Percentiles rank a stretch among this genome's conserved stretches.
These are phyloP conservation scores for Mortierella sp. DNA, from an alignment of 371 early-diverging fungal genomes.

Conservation along the genomic window DNA sequence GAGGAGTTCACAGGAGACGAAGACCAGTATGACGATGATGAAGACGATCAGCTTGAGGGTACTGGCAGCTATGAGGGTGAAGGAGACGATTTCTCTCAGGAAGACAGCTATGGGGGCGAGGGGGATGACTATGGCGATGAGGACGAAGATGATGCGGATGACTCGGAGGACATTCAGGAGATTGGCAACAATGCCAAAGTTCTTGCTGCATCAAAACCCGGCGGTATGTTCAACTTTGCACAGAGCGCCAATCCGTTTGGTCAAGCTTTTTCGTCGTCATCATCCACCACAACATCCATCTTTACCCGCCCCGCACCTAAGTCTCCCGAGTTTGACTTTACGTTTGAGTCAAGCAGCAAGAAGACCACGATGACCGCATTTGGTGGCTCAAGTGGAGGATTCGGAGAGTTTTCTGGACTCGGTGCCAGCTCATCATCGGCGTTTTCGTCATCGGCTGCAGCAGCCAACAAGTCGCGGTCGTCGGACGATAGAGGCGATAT, in stretches of 20 bases:
- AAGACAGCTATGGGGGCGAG: neutral
- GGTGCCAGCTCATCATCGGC: neutral
- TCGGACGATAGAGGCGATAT: neutral
- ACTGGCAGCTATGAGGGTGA: slow-evolving; percentile 11
- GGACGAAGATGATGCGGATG: neutral
- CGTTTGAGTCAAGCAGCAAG: neutral
- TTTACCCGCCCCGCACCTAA: slow-evolving; percentile 7
- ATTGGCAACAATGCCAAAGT: neutral
- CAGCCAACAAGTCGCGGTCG: neutral
- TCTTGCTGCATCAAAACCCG: neutral
- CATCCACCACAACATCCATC: neutral
- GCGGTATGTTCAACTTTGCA: slow-evolving; percentile 10
- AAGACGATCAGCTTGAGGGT: neutral
- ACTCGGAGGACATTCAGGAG: neutral
- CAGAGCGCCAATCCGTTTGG: neutral
- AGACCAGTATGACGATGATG: slow-evolving; percentile 11
- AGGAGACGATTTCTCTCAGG: neutral
- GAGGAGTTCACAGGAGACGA: neutral
- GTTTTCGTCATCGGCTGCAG: neutral
- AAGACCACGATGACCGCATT: neutral
- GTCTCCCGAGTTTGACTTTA: slow-evolving; percentile 21
- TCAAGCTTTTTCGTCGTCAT: neutral
- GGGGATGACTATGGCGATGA: slow-evolving; percentile 5
- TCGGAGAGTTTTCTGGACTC: neutral
- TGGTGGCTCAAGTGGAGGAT: neutral